Conservation (phyloP, 139 green algal species). For the Trebouxia sp. region DNA sequence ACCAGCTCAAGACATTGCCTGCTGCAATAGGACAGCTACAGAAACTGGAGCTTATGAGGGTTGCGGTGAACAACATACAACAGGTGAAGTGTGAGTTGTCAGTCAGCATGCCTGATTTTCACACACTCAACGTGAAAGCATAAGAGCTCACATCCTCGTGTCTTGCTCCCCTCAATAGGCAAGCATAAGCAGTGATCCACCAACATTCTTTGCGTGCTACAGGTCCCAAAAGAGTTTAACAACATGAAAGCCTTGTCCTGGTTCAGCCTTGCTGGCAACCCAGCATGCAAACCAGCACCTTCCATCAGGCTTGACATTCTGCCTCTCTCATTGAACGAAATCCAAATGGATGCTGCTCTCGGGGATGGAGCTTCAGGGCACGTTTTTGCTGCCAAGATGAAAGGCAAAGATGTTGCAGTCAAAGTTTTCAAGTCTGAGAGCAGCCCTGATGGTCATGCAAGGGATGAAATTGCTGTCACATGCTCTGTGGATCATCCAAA, state of each 20-base stretch:
- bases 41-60: slow-evolving; percentile 72
- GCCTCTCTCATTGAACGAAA: slow-evolving; percentile 12
- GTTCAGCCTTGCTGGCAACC: slow-evolving; percentile 80
- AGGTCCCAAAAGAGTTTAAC: slow-evolving; percentile 51
- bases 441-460: slow-evolving; percentile 61
- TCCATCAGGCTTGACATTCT: slow-evolving; percentile 17
- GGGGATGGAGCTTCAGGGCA: slow-evolving; percentile 81
- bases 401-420: slow-evolving; percentile 62
- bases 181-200: neutral
- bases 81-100: slow-evolving; percentile 49
- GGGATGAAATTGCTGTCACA: slow-evolving; percentile 73
- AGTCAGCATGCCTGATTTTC: slow-evolving; percentile 56
- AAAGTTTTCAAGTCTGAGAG: slow-evolving; percentile 76
- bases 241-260: slow-evolving; percentile 63
- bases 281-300: slow-evolving; percentile 45
- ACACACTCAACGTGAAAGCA: slow-evolving; percentile 38
- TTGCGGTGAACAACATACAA: slow-evolving; percentile 59
- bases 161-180: neutral
- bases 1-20: slow-evolving; percentile 66
- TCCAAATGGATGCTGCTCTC: slow-evolving; percentile 65
- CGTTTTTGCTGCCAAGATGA: slow-evolving; percentile 55
- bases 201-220: slow-evolving; percentile 45
- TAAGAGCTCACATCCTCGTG: neutral
- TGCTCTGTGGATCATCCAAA: slow-evolving; percentile 62
- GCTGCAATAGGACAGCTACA: slow-evolving; percentile 55